Evolutionary conservation across 768 basidiomycete species (phyloP), one percentile per base, ranked within the genome.

Genomic region (Mycena capillaripes): DNA sequence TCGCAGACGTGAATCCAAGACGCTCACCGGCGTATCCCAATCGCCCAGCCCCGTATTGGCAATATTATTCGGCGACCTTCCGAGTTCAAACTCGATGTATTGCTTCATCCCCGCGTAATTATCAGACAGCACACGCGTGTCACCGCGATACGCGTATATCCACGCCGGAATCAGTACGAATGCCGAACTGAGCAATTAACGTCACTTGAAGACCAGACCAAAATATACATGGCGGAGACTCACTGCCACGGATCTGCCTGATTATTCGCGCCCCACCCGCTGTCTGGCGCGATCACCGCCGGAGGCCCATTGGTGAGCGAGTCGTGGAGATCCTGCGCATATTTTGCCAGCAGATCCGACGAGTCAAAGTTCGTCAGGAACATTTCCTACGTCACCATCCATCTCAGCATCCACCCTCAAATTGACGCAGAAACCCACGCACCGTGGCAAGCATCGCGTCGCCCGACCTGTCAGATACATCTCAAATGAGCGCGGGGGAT

Each of bases 11-110:
- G 42, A 44, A n/a, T n/a, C n/a, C n/a, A n/a, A 87, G 88, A 72
- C 79, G 78, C 66, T 89, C 88, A 79, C 87, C 82, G 52, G 88
- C 84, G 50, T 86, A 82, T 70, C 80, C 86, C 38, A 86, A 87
- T 81, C 81, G 85, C 80, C 80, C 50, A 81, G 53, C 16, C 70
- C 60, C 27, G 79, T 79, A 2, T 40, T 52, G 6, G 78, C 80
- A 34, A 81, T 81, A 40, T 79, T 77, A 29, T 78, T 78, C n/a
- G 79, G 78, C 17, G 80, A 81, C 10, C 79, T 76, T 3, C 71
- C 77, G 12, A 80, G 77, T 59, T 81, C 79, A 57, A 80, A 80
- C 32, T 75, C 70, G n/a, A 81, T 74, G 52, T 81, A 81, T 50
- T 66, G 74, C 68, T 79, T 81, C 80, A 81, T 81, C 44, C 73